Percentiles rank a stretch among this genome's conserved stretches.
phyloP scores from a whole-genome alignment of 352 stramenopile species.

The Globisporangium carolinianum region DNA sequence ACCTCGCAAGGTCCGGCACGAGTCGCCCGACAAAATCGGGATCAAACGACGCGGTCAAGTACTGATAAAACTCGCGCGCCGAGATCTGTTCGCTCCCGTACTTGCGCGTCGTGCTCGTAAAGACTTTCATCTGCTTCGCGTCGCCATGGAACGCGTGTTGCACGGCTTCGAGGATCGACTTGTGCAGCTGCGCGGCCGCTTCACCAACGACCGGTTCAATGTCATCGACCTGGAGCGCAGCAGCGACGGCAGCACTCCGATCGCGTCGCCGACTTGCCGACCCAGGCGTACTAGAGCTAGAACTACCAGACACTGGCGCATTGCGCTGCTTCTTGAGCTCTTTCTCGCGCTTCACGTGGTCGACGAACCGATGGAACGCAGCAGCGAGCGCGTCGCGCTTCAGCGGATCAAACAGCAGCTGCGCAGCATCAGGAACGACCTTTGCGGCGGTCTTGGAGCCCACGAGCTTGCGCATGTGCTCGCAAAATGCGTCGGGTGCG shows the following conservation, averaged over 20 bases:
- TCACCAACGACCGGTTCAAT: conserved; percentile 81
- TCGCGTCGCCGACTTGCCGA: too few species aligned
- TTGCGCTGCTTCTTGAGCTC: conserved; percentile 58
- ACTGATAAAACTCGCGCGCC: conserved; percentile 85
- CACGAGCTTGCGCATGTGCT: conserved; percentile 55
- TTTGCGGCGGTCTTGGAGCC: conserved; percentile 66
- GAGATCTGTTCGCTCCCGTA: conserved; percentile 82
- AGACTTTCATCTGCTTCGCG: conserved; percentile 81
- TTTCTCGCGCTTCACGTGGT: conserved; percentile 68
- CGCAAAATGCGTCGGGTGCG: conserved; percentile 64
- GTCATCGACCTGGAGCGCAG: conserved; percentile 61
- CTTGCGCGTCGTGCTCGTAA: conserved; percentile 79
- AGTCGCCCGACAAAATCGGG: conserved; percentile 81
- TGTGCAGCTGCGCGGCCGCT: conserved; percentile 72
- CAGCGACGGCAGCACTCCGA: conserved; percentile 10
- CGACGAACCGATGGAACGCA: conserved; percentile 57
- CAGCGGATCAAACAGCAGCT: conserved; percentile 44
- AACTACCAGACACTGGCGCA: not conserved
- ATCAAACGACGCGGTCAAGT: conserved; percentile 87
- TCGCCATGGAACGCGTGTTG: conserved; percentile 67
- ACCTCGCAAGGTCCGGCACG: conserved; percentile 75
- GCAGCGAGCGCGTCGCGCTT: conserved; percentile 50
- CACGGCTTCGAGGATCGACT: conserved; percentile 77
- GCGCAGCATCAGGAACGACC: conserved; percentile 68
- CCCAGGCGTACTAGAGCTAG: too few species aligned